Evolutionary conservation across 495 filamentous ascomycete species (phyloP).

Genomic region (Hyaloscypha variabilis): DNA sequence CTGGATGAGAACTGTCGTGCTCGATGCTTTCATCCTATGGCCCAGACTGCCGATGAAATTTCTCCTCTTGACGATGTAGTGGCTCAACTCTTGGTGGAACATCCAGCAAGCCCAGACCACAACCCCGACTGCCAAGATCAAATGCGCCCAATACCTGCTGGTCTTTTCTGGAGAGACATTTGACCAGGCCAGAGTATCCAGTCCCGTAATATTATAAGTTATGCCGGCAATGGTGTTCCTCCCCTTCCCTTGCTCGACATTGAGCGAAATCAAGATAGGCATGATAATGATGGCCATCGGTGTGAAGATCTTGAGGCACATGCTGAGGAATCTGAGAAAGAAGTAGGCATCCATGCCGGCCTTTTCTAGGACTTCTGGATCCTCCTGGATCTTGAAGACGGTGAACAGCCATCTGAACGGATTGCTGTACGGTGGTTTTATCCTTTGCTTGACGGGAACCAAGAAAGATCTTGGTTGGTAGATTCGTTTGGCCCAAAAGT

Average conservation of each 20-base stretch:
- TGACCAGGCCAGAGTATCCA: constrained; percentile 65
- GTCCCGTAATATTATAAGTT: constrained; percentile 41
- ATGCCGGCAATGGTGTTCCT: constrained; percentile 41
- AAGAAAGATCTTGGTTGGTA: constrained; percentile 24
- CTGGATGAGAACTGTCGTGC: constrained; percentile 22
- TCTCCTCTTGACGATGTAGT: constrained; percentile 18
- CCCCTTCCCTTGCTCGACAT: constrained; percentile 55
- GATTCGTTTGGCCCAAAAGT: constrained; percentile 23
- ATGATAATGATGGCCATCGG: constrained; percentile 64
- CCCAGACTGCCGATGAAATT: constrained; percentile 10
- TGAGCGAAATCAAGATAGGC: constrained; percentile 71
- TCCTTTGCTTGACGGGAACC: constrained; percentile 22
- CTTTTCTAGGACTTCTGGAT: constrained; percentile 19
- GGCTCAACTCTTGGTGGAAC: constrained; percentile 61
- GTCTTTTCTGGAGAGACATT: constrained; percentile 63
- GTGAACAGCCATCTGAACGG: constrained; percentile 22
- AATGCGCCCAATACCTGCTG: constrained; percentile 71
- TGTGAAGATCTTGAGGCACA: constrained; percentile 66
- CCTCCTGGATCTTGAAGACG: constrained; percentile 24
- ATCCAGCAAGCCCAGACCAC: constrained; percentile 68
- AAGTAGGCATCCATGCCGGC: constrained; percentile 25
- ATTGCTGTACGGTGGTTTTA: constrained; percentile 19
- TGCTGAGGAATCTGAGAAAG: constrained; percentile 22
- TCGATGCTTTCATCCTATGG: constrained; percentile 20
- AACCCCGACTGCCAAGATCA: constrained; percentile 64